phyloP scores from a whole-genome alignment of 2,329 filamentous ascomycete genomes.

The Zopfia rhizophila region DNA sequence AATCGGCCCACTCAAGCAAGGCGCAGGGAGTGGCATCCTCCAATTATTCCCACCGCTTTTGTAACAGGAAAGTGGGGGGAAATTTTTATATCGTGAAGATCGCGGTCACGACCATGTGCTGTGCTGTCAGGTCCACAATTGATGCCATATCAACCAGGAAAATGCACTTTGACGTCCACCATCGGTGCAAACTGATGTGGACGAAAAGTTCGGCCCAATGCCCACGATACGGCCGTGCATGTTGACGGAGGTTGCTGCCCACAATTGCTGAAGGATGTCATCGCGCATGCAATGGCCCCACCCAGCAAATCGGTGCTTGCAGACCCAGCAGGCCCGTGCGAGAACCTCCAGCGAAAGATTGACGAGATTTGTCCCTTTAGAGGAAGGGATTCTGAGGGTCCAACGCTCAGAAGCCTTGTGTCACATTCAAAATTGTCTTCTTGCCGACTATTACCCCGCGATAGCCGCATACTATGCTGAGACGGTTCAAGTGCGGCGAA shows the following conservation, averaged over 20 bases:
- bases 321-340: conserved; percentile 27
- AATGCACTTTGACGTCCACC: neutral
- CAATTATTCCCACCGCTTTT: conserved; percentile 23
- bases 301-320: conserved; percentile 22
- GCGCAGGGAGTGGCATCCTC: conserved; percentile 32
- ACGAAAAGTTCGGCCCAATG: neutral
- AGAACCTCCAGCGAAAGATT: conserved; percentile 8
- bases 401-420: neutral
- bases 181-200: neutral
- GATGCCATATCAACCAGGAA: conserved; percentile 14
- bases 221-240: neutral
- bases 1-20: too few species aligned
- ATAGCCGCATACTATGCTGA: conserved; percentile 21
- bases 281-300: conserved; percentile 26
- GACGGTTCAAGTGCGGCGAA: conserved; percentile 6
- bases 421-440: neutral
- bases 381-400: conserved; percentile 25
- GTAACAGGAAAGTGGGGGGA: conserved; percentile 43
- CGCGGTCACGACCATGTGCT: conserved; percentile 11
- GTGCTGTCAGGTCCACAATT: conserved; percentile 4
- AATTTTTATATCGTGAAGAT: conserved; percentile 16
- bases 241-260: neutral
- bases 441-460: conserved; percentile 10
- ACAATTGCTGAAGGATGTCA: conserved; percentile 27
- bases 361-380: conserved; percentile 29